Conservation (phyloP, 257 asterid species). For the Gynochthodes officinalis region DNA sequence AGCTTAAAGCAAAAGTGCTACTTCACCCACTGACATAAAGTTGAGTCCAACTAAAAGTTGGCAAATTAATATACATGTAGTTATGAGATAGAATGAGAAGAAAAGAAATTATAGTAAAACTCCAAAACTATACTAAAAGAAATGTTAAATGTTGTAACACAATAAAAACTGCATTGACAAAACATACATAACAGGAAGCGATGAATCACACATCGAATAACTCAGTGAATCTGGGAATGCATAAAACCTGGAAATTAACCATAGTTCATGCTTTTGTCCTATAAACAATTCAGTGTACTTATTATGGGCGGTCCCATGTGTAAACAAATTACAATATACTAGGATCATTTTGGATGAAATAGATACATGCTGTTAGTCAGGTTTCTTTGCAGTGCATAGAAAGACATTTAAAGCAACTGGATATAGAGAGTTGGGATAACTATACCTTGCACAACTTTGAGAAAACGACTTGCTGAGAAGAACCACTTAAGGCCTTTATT, state of each 20-base stretch:
- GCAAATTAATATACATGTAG: not conserved
- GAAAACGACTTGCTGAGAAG: conserved; percentile 46
- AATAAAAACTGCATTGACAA: not conserved
- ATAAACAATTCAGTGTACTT: not conserved
- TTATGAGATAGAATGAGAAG: not conserved
- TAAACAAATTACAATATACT: not conserved
- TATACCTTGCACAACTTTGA: conserved; percentile 69
- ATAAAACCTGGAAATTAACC: not conserved
- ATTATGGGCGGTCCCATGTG: not conserved
- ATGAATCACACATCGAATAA: not conserved
- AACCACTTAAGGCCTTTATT: conserved; percentile 53
- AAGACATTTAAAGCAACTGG: not conserved
- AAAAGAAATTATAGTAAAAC: not conserved
- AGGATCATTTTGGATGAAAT: not conserved
- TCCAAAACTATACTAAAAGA: not conserved
- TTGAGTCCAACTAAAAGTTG: not conserved
- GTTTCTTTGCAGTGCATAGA: not conserved
- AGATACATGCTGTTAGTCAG: too few relatives aligned
- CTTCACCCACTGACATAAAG: not conserved
- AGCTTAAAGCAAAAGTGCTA: not conserved
- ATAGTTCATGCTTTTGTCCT: not conserved
- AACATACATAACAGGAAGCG: not conserved
- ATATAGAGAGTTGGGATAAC: conserved; percentile 7
- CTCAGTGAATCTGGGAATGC: not conserved
- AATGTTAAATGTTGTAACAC: not conserved